Evolutionary conservation across 345 rosid species (phyloP).

Genomic region (Eucalyptus brandiana): DNA sequence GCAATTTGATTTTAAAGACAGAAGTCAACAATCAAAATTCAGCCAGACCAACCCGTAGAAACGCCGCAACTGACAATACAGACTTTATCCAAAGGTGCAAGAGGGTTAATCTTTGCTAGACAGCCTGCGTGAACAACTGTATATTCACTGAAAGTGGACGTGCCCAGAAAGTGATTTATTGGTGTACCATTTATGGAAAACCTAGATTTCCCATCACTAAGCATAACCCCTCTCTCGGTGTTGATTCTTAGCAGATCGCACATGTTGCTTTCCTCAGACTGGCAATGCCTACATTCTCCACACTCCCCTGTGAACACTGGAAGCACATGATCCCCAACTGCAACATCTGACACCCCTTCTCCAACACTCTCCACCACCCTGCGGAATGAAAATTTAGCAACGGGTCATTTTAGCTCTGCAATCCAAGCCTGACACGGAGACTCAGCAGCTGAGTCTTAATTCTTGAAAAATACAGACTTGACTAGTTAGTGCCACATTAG

Average conservation of each 20-base stretch:
- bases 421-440: not conserved
- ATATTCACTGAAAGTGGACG: slow-evolving; percentile 23
- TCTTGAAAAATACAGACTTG: not conserved
- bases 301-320: slow-evolving; percentile 42
- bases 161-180: slow-evolving; percentile 17
- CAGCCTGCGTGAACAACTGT: slow-evolving; percentile 20
- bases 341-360: slow-evolving; percentile 19
- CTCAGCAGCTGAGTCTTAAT: not conserved
- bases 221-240: slow-evolving; percentile 16
- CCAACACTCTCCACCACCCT: slow-evolving; percentile 27
- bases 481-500: not conserved
- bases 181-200: slow-evolving; percentile 16
- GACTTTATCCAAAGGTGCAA: slow-evolving; percentile 26
- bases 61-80: slow-evolving; percentile 26
- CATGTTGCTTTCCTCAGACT: slow-evolving; percentile 24
- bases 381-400: not conserved
- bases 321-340: slow-evolving; percentile 29
- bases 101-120: slow-evolving; percentile 19
- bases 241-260: slow-evolving; percentile 20
- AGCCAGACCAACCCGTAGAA: slow-evolving; percentile 11
- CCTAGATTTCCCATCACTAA: slow-evolving; percentile 19
- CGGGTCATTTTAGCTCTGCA: not conserved
- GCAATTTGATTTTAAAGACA: no score
- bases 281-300: slow-evolving; percentile 20
- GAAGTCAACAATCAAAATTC: not conserved